Percentiles rank a stretch among this genome's conserved stretches.
Evolutionary conservation across 2,329 filamentous ascomycete genomes (phyloP).

Genomic region (Talaromyces piceae): DNA sequence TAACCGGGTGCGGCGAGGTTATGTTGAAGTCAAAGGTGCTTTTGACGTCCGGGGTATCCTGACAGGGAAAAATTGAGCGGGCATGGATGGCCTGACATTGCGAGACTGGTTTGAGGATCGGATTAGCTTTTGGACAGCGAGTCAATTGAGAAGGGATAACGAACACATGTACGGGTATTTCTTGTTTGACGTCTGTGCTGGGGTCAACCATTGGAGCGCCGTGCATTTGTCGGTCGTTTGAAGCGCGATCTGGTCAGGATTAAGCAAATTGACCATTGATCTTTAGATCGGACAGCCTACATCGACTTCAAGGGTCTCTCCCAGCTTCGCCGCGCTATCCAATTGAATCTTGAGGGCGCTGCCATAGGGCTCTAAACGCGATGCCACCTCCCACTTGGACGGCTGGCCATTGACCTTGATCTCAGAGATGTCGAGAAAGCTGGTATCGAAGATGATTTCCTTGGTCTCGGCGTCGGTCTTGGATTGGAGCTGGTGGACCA

Average conservation of each 20-base stretch:
- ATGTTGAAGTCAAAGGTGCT: conserved; percentile 89
- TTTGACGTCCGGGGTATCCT: conserved; percentile 96
- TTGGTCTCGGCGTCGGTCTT: conserved; percentile 64
- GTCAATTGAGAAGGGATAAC: conserved; percentile 7
- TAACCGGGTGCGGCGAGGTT: conserved; percentile 76
- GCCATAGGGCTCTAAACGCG: conserved; percentile 62
- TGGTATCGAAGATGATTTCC: conserved; percentile 84
- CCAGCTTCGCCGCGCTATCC: conserved; percentile 39
- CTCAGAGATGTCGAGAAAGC: conserved; percentile 64
- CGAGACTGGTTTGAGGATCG: conserved; percentile 48
- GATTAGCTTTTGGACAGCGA: conserved; percentile 1
- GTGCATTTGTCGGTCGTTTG: conserved; percentile 83
- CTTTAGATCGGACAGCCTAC: conserved; percentile 16
- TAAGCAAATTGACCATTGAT: conserved; percentile 2
- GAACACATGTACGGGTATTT: conserved; percentile 87
- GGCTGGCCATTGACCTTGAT: conserved; percentile 62
- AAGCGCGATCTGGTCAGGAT: conserved; percentile 51
- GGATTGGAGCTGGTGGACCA: conserved; percentile 68
- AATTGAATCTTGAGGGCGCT: conserved; percentile 43
- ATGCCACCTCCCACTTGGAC: conserved; percentile 62
- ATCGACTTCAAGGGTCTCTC: conserved; percentile 42
- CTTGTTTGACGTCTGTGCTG: conserved; percentile 88
- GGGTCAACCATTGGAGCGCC: conserved; percentile 90
- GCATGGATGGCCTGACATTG: conserved; percentile 97
- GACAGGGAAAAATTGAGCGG: conserved; percentile 88